These are phyloP conservation scores for Umbilicus rupestris DNA, from an alignment of 164 flowering plant species.

Conservation along the genomic window DNA sequence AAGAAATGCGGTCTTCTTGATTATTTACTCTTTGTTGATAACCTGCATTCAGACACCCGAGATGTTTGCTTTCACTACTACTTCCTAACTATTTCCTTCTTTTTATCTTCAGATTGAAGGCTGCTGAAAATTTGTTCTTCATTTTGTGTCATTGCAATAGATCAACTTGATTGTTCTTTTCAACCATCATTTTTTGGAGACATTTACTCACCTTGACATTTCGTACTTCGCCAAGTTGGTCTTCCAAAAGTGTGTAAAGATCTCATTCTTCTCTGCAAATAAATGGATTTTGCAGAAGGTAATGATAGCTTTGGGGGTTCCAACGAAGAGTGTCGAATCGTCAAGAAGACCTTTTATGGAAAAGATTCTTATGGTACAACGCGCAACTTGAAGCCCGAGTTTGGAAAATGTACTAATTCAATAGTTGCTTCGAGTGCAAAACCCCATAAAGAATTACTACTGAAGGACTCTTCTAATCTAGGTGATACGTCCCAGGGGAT, in stretches of 20 bases:
- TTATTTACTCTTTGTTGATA: neutral
- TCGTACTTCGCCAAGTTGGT: neutral
- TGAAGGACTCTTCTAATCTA: slow-evolving; percentile 20
- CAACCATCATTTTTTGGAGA: neutral
- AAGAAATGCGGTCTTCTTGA: neutral
- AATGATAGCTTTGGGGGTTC: slow-evolving; percentile 79
- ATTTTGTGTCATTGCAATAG: neutral
- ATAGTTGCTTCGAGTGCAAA: slow-evolving; percentile 33
- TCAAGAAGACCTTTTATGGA: slow-evolving; percentile 48
- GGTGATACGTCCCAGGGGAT: slow-evolving; percentile 15
- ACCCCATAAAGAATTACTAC: slow-evolving; percentile 18
- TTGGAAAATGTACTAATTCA: slow-evolving; percentile 17
- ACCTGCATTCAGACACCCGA: neutral
- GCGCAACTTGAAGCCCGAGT: slow-evolving; percentile 25
- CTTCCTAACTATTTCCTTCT: neutral
- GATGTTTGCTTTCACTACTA: neutral
- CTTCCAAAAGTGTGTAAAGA: neutral
- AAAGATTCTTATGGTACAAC: slow-evolving; percentile 16
- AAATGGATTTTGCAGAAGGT: slow-evolving; percentile 11
- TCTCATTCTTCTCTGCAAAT: neutral
- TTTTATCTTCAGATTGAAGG: neutral
- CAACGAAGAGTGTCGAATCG: slow-evolving; percentile 34
- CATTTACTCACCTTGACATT: neutral
- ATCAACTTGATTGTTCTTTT: neutral
- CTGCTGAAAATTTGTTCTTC: neutral